Evolutionary conservation across 1,284 basidiomycete species (phyloP).

Genomic region (Baeospora myosura): DNA sequence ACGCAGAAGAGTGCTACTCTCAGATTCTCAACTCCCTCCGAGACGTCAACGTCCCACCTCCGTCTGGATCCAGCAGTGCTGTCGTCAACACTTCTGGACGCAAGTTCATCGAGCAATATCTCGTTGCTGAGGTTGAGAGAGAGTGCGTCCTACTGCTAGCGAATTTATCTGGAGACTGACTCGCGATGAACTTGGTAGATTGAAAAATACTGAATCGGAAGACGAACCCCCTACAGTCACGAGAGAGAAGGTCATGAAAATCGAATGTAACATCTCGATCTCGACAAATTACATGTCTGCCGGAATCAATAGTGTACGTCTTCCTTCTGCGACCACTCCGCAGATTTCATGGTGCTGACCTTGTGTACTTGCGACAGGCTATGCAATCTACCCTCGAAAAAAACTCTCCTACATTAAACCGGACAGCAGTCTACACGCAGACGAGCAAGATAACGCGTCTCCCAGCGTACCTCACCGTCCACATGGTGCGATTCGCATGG

Average conservation of each 20-base stretch:
- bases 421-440: constrained; percentile 81
- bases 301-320: constrained; percentile 81
- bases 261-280: constrained; percentile 88
- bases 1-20: constrained; percentile 94
- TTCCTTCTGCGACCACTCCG: constrained; percentile 16
- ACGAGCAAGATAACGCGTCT: constrained; percentile 79
- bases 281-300: constrained; percentile 86
- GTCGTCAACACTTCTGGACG: constrained; percentile 16
- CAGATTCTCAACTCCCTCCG: constrained; percentile 78
- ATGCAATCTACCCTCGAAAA: constrained; percentile 86
- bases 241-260: constrained; percentile 75
- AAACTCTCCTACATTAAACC: constrained; percentile 69
- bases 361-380: constrained; percentile 44
- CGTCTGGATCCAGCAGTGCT: constrained; percentile 25
- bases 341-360: too few relatives aligned
- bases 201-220: constrained; percentile 64
- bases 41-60: constrained; percentile 38
- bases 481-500: constrained; percentile 97
- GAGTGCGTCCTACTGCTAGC: constrained; percentile 58
- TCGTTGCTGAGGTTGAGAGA: constrained; percentile 77
- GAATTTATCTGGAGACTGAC: constrained; percentile 41
- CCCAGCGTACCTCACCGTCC: constrained; percentile 80
- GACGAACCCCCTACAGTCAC: constrained; percentile 66
- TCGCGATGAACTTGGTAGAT: constrained; percentile 1
- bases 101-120: constrained; percentile 78